Evolutionary conservation across 768 basidiomycete species (phyloP).

Genomic region (Termitomyces sp.): DNA sequence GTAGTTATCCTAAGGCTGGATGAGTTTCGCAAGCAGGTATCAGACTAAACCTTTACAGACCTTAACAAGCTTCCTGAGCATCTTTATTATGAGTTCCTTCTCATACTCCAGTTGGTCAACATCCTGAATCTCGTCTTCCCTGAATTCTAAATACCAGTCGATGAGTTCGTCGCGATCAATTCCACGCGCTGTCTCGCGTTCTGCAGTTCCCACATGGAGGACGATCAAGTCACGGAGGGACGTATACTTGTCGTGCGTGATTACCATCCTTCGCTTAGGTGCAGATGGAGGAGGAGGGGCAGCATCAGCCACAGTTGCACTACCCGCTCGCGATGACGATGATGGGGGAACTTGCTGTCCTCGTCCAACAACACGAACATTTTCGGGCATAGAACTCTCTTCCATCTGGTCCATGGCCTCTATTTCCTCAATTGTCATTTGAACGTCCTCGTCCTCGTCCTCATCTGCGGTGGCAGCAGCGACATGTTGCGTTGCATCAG

Average conservation of each 20-base stretch:
- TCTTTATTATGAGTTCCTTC: slow-evolving; percentile 84
- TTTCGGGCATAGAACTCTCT: slow-evolving; percentile 38
- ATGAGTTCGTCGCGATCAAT: slow-evolving; percentile 88
- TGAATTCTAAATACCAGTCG: slow-evolving; percentile 93
- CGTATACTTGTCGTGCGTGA: slow-evolving; percentile 95
- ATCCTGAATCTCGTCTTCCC: slow-evolving; percentile 77
- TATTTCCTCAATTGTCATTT: slow-evolving; percentile 59
- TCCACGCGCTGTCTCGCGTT: slow-evolving; percentile 70
- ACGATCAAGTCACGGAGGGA: slow-evolving; percentile 86
- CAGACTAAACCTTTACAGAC: slow-evolving; percentile 32
- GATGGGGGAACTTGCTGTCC: slow-evolving; percentile 22
- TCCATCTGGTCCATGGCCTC: slow-evolving; percentile 47
- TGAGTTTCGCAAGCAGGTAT: slow-evolving; percentile 1
- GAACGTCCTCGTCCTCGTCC: slow-evolving; percentile 43
- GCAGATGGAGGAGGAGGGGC: slow-evolving; percentile 36
- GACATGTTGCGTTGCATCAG: slow-evolving; percentile 29
- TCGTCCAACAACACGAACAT: slow-evolving; percentile 25
- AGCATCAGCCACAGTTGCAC: slow-evolving; percentile 29
- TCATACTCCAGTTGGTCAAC: slow-evolving; percentile 89
- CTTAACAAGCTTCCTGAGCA: slow-evolving; percentile 87
- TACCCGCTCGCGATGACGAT: slow-evolving; percentile 35
- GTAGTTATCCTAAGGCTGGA: slow-evolving; percentile 62
- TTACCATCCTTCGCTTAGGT: slow-evolving; percentile 75
- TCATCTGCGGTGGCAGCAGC: slow-evolving; percentile 24
- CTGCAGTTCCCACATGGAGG: slow-evolving; percentile 70